Base-by-base conservation (phyloP, 345 rosid genomes). In the Microthlaspi erraticum region DNA sequence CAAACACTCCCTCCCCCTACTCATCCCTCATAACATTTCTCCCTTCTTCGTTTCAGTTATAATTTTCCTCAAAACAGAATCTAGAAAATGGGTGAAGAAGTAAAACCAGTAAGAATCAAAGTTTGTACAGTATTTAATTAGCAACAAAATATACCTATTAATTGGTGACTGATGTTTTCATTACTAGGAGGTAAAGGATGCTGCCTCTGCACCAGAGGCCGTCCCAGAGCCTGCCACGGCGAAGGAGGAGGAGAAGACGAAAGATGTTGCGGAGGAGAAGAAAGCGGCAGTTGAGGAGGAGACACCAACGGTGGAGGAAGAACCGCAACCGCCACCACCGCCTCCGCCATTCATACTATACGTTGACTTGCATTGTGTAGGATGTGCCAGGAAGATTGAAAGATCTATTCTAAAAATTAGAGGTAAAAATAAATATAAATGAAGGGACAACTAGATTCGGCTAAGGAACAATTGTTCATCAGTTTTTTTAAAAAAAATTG, bases 351-450 rank as follows among this genome's bases (percentile, higher is more conserved):
- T 86, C 36, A 81, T 92, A 38, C 72, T 94, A 74, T 83, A 33
- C 50, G 88, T 91, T 48, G 93, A 94, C 83, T 79, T 91, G 85
- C 98, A 91, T 83, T 94, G 99, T 62, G 86, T 83, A 6, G 98
- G 98, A 16, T 94, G 99, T 39, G 89, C 97, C 52, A 89, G 92
- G 82, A 92, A 92, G 82, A 89, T 94, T 44, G 88, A 92, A 81
- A 87, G 73, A 72, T 86, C 86, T 73, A 83, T 94, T 66, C 77
- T 81, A 85, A 87, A 79, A 60, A 89, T 89, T 36, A 84, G 84
- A 84, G 98, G 98, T 92, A 57, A 23, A 54, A 3, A 9, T 5
- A 32, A 39, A 49, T 16, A 60, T 34, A 42, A 17, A 23, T 37
- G 48, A 9, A 39, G 17, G 9, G 29, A 49, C 34, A 41, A 51